Evolutionary conservation across 2,329 filamentous ascomycete genomes (phyloP).

Genomic region (Colletotrichum graminicola): DNA sequence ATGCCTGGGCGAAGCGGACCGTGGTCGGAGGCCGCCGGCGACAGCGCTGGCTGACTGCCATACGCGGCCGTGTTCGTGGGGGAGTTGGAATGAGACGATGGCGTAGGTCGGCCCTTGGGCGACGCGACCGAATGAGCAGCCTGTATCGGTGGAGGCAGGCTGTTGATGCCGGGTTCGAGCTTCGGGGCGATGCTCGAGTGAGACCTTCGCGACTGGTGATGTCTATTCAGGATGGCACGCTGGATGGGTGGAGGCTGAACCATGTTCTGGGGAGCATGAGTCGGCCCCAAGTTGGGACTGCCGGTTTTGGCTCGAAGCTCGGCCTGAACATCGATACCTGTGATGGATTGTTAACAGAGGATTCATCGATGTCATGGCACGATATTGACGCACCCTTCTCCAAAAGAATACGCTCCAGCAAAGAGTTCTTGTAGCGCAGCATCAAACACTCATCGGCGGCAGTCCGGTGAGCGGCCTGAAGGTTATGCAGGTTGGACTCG

Average conservation of each 20-base stretch:
- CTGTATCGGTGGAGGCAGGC: conserved; percentile 60
- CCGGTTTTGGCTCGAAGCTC: conserved; percentile 94
- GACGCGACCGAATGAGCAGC: conserved; percentile 67
- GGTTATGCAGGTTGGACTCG: conserved; percentile 90
- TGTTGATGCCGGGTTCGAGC: conserved; percentile 66
- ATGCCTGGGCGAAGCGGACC: conserved; percentile 59
- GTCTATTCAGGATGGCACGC: conserved; percentile 83
- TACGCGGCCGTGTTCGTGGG: conserved; percentile 64
- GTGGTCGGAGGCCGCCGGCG: conserved; percentile 62
- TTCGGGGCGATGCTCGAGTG: conserved; percentile 82
- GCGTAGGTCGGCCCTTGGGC: conserved; percentile 83
- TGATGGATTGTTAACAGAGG: conserved; percentile 50
- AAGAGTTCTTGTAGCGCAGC: conserved; percentile 98
- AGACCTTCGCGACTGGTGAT: conserved; percentile 80
- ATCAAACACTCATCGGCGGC: conserved; percentile 98
- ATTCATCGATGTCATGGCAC: background rate
- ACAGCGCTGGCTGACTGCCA: conserved; percentile 54
- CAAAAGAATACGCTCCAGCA: conserved; percentile 92
- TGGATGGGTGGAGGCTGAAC: conserved; percentile 83
- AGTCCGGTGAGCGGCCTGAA: conserved; percentile 93
- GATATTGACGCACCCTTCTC: conserved; percentile 80
- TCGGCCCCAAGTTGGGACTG: conserved; percentile 82
- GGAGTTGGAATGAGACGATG: conserved; percentile 78
- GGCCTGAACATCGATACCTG: conserved; percentile 93
- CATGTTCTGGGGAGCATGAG: conserved; percentile 74